Conservation (phyloP, 1,284 basidiomycete genomes). For the Malassezia obtusa region DNA sequence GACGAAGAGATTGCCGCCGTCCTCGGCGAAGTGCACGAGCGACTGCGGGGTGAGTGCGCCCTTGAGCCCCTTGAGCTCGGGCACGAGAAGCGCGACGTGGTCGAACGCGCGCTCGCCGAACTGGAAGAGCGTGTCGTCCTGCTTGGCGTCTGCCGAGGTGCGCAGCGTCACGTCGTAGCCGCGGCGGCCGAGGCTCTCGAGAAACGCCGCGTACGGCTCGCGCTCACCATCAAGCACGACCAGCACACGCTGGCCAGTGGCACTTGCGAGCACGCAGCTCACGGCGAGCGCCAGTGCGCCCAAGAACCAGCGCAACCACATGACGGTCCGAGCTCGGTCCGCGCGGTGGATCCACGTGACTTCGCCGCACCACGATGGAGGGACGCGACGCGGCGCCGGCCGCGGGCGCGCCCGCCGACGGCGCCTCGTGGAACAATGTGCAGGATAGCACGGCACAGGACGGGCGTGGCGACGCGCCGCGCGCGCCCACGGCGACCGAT, state of each 20-base stretch:
- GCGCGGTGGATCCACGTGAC: neutral
- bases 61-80: conserved; percentile 54
- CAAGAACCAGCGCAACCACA: neutral
- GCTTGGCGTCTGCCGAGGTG: neutral
- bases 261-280: conserved; percentile 1
- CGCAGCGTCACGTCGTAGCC: conserved; percentile 23
- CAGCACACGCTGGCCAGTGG: conserved; percentile 36
- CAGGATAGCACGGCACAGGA: neutral
- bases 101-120: conserved; percentile 38
- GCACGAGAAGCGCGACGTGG: conserved; percentile 34
- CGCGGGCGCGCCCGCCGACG: neutral
- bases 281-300: neutral
- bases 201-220: conserved; percentile 21
- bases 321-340: neutral
- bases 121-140: conserved; percentile 22
- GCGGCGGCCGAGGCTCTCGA: conserved; percentile 19
- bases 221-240: conserved; percentile 24
- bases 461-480: neutral
- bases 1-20: conserved; percentile 69
- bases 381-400: neutral
- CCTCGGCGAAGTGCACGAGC: conserved; percentile 63
- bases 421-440: neutral
- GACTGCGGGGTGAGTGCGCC: conserved; percentile 72
- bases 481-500: neutral
- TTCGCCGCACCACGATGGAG: neutral